Evolutionary conservation across 75 land plant species (phyloP).

Genomic region (Adiantum capillusveneris): DNA sequence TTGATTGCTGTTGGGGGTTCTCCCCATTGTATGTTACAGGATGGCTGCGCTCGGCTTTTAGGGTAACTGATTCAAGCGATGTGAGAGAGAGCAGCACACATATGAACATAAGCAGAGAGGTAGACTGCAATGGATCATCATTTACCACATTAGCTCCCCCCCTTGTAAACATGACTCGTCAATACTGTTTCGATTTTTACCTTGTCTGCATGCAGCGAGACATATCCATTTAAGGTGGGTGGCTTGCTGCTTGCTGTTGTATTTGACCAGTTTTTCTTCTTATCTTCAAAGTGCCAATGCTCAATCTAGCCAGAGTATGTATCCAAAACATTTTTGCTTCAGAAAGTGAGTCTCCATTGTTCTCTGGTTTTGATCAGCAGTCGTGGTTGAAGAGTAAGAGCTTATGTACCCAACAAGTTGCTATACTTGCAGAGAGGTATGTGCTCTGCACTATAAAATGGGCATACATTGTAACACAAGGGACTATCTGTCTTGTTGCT

Average conservation of each 20-base stretch:
- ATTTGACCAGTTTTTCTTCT: neutral
- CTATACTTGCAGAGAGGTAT: no score
- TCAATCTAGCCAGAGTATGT: neutral
- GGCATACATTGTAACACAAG: no score
- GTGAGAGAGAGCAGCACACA: neutral
- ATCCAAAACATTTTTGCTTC: constrained; percentile 2
- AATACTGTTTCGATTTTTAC: neutral
- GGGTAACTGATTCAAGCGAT: neutral
- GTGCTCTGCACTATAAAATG: no score
- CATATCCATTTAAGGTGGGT: neutral
- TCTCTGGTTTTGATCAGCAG: no score
- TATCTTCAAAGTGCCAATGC: neutral
- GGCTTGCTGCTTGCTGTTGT: constrained; percentile 1
- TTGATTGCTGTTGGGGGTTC: neutral
- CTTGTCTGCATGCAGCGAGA: constrained; percentile 1
- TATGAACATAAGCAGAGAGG: neutral
- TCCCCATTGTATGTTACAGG: no score
- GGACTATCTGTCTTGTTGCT: no score
- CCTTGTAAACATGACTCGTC: constrained; percentile 4
- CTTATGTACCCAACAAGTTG: no score
- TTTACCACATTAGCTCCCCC: neutral
- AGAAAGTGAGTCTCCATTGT: neutral
- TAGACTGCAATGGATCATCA: constrained; percentile 1
- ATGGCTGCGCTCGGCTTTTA: neutral
- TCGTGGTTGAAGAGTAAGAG: no score